Evolutionary conservation across 2,329 filamentous ascomycete species (phyloP).

Genomic region (Colletotrichum phormii): DNA sequence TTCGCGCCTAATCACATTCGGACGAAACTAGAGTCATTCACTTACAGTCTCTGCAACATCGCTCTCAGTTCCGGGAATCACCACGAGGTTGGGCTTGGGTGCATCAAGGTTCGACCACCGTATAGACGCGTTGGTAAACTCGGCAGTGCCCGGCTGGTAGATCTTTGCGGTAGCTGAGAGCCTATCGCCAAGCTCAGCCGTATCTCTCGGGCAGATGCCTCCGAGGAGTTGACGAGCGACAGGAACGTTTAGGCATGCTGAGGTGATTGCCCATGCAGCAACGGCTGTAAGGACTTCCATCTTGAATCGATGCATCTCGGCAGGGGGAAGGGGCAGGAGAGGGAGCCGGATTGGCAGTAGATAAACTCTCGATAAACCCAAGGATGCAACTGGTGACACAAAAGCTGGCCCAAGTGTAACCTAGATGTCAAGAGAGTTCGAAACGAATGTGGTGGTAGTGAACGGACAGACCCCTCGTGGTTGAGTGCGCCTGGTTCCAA

Average conservation of each 20-base stretch:
- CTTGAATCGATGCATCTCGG: slow-evolving; percentile 24
- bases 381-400: background rate
- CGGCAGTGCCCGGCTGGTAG: slow-evolving; percentile 54
- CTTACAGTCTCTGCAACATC: slow-evolving; percentile 62
- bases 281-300: slow-evolving; percentile 43
- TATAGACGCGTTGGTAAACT: slow-evolving; percentile 50
- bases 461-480: background rate
- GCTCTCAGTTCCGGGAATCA: slow-evolving; percentile 58
- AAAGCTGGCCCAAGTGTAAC: background rate
- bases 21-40: background rate
- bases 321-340: background rate
- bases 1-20: background rate
- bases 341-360: background rate
- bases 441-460: background rate
- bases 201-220: slow-evolving; percentile 37
- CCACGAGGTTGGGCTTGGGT: slow-evolving; percentile 58
- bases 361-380: background rate
- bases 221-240: slow-evolving; percentile 24
- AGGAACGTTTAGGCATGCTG: slow-evolving; percentile 38
- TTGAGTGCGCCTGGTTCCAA: background rate
- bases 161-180: slow-evolving; percentile 55
- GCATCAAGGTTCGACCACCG: slow-evolving; percentile 59
- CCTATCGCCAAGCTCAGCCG: slow-evolving; percentile 41
- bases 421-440: background rate
- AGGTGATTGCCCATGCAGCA: slow-evolving; percentile 41